A percentile compares a stretch with the other conserved stretches of the same genome.
phyloP scores from a whole-genome alignment of 805 yeast species.

The Candida germanica region DNA sequence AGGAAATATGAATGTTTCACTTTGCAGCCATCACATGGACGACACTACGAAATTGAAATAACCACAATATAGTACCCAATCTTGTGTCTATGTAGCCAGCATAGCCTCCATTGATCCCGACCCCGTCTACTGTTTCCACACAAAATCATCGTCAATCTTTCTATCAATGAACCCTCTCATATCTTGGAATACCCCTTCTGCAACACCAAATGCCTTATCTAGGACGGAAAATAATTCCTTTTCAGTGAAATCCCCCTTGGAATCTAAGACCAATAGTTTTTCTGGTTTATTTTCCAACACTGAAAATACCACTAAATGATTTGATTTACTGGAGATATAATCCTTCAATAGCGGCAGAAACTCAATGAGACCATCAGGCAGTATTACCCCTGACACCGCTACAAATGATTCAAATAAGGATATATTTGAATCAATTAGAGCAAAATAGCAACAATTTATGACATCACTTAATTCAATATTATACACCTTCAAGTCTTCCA shows the following conservation, averaged over 20 bases:
- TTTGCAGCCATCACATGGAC: too few species aligned
- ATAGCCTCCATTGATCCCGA: too few species aligned
- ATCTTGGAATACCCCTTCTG: slow-evolving; percentile 42
- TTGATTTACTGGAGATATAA: slow-evolving; percentile 46
- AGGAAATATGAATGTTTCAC: too few species aligned
- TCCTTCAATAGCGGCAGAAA: slow-evolving; percentile 47
- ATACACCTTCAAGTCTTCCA: slow-evolving; percentile 61
- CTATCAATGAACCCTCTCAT: slow-evolving; percentile 46
- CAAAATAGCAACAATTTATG: slow-evolving; percentile 69
- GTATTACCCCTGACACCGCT: slow-evolving; percentile 40
- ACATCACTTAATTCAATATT: slow-evolving; percentile 12
- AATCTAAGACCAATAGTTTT: slow-evolving; percentile 65
- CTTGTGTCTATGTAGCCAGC: too few species aligned
- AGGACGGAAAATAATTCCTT: slow-evolving; percentile 50
- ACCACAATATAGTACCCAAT: too few species aligned
- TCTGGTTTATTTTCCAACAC: slow-evolving; percentile 48
- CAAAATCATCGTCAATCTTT: slow-evolving; percentile 51
- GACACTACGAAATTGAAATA: too few species aligned
- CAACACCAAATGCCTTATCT: slow-evolving; percentile 46
- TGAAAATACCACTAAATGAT: slow-evolving; percentile 65
- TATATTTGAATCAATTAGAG: slow-evolving; percentile 78
- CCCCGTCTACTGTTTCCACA: slow-evolving; percentile 59
- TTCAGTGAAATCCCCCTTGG: slow-evolving; percentile 67
- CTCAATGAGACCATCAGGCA: slow-evolving; percentile 22
- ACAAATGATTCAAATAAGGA: slow-evolving; percentile 63